Percentiles rank a stretch among this genome's conserved stretches.
Evolutionary conservation across 495 filamentous ascomycete species (phyloP).

Genomic region (Penicillium arizonense): DNA sequence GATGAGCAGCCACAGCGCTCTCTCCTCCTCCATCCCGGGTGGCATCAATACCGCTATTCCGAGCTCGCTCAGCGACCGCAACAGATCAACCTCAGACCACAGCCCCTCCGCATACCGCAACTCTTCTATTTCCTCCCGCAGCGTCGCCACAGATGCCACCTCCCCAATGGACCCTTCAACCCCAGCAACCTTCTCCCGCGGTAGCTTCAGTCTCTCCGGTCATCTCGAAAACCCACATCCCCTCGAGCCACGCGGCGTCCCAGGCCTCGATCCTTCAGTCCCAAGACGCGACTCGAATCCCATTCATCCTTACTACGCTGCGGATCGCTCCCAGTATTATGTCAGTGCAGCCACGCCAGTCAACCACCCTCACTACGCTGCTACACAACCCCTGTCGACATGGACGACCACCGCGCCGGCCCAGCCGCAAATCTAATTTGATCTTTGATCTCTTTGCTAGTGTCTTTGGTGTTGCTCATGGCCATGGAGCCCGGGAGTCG

Average conservation of each 20-base stretch:
- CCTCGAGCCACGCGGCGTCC: slow-evolving; percentile 34
- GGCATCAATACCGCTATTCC: slow-evolving; percentile 30
- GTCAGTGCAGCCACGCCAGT: slow-evolving; percentile 26
- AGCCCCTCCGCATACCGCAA: slow-evolving; percentile 43
- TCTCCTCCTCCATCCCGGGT: slow-evolving; percentile 39
- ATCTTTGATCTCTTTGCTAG: slow-evolving; percentile 1
- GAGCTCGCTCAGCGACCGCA: slow-evolving; percentile 38
- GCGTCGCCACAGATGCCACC: slow-evolving; percentile 40
- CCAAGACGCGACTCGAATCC: slow-evolving; percentile 43
- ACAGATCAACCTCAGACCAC: slow-evolving; percentile 41
- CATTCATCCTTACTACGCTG: slow-evolving; percentile 34
- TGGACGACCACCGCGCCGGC: slow-evolving; percentile 44
- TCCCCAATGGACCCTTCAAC: slow-evolving; percentile 44
- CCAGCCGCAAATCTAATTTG: slow-evolving; percentile 43
- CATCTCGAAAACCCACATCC: slow-evolving; percentile 33
- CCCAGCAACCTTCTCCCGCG: slow-evolving; percentile 36
- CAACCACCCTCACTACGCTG: slow-evolving; percentile 37
- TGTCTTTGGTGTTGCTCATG: slow-evolving; percentile 7
- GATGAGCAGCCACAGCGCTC: slow-evolving; percentile 26
- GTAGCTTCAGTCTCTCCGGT: slow-evolving; percentile 39
- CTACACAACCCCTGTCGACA: slow-evolving; percentile 29
- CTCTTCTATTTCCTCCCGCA: slow-evolving; percentile 43
- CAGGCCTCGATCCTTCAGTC: slow-evolving; percentile 34
- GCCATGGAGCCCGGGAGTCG: slow-evolving; percentile 6
- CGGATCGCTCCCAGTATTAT: slow-evolving; percentile 40